A percentile compares a stretch with the other conserved stretches of the same genome.
Conservation (phyloP, 805 yeast species). For the Limtongia smithiae region DNA sequence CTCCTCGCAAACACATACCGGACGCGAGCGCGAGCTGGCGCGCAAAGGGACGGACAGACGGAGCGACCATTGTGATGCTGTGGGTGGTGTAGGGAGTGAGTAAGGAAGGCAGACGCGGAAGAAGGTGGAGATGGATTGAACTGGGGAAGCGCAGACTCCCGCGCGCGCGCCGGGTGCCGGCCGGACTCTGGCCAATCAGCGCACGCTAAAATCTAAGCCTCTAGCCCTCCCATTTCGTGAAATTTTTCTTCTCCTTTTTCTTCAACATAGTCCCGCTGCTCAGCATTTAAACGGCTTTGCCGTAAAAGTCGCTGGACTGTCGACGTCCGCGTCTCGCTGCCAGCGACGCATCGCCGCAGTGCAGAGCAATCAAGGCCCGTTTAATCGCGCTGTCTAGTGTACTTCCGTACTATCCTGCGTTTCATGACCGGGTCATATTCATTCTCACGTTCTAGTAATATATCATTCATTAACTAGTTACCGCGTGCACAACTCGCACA, state of each 20-base stretch:
- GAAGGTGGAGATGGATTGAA: neutral
- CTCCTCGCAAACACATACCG: too few relatives aligned
- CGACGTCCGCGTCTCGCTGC: neutral
- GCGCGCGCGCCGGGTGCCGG: neutral
- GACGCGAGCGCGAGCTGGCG: slow-evolving; percentile 11
- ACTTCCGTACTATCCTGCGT: slow-evolving; percentile 13
- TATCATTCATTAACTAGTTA: too few relatives aligned
- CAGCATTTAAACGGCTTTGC: neutral
- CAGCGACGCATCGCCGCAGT: neutral
- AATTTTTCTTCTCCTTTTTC: neutral
- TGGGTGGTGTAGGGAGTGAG: neutral
- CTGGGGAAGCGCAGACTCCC: neutral
- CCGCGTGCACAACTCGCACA: neutral
- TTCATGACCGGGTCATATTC: slow-evolving; percentile 29
- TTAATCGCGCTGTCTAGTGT: slow-evolving; percentile 24
- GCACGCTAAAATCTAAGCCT: neutral
- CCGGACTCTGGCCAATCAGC: slow-evolving; percentile 3
- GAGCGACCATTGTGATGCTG: slow-evolving; percentile 1
- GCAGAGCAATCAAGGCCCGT: slow-evolving; percentile 16
- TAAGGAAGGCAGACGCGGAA: neutral
- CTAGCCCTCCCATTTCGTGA: neutral
- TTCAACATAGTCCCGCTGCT: neutral
- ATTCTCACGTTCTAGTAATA: neutral
- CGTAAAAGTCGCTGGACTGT: neutral
- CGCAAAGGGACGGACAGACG: slow-evolving; percentile 9